Conservation (phyloP, 192 early-diverging fungal species). For the Phlyctochytrium arcticum region DNA sequence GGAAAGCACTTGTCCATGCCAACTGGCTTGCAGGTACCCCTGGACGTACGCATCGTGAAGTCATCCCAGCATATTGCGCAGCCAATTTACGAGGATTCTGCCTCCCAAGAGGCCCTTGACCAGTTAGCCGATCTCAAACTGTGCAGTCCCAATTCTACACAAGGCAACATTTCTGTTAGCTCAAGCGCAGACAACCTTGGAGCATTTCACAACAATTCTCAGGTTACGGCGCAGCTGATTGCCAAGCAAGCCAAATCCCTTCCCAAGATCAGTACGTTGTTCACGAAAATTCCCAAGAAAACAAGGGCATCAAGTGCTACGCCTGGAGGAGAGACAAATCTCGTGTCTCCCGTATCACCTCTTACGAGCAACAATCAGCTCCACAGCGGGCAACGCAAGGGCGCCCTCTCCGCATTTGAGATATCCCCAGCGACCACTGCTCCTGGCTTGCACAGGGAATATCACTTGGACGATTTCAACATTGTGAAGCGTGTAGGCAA, state of each 20-base stretch:
- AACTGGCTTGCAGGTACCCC: neutral
- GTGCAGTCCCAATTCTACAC: neutral
- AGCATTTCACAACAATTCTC: neutral
- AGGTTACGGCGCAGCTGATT: neutral
- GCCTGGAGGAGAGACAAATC: conserved; percentile 10
- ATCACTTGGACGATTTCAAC: conserved; percentile 46
- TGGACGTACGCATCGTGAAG: conserved; percentile 8
- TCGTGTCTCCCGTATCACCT: conserved; percentile 11
- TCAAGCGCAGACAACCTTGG: conserved; percentile 3
- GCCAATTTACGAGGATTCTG: conserved; percentile 15
- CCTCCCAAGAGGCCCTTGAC: conserved; percentile 13
- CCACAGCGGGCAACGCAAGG: neutral
- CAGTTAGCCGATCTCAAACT: conserved; percentile 21
- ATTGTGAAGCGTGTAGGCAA: conserved; percentile 47
- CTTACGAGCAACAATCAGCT: neutral
- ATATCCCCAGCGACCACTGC: conserved; percentile 23
- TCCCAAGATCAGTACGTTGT: conserved; percentile 28
- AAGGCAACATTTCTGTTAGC: neutral
- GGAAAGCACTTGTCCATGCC: conserved; percentile 7
- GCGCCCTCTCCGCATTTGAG: conserved; percentile 48
- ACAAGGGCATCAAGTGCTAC: conserved; percentile 4
- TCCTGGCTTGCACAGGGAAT: conserved; percentile 25
- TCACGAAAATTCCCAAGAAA: conserved; percentile 10
- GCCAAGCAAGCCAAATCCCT: conserved; percentile 20
- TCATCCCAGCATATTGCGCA: conserved; percentile 1